Conservation (phyloP, 2,329 filamentous ascomycete species). For the Epichloe brachyelytri region DNA sequence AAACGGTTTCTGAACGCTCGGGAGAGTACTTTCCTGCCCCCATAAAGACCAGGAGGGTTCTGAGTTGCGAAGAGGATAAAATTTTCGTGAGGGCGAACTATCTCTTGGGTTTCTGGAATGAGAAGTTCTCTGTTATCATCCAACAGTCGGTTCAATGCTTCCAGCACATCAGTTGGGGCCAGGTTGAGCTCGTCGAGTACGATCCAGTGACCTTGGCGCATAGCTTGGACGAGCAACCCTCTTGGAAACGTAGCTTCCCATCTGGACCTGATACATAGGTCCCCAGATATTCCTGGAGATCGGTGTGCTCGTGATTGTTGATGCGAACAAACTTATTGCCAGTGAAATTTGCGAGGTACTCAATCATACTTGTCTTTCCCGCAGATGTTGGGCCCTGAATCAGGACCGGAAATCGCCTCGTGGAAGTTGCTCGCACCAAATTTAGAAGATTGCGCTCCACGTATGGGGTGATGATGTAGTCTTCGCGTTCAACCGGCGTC, state of each 20-base stretch:
- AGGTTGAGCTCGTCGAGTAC: slow-evolving; percentile 95
- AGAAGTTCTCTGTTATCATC: slow-evolving; percentile 95
- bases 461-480: slow-evolving; percentile 95
- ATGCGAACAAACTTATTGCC: slow-evolving; percentile 97
- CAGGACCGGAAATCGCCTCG: slow-evolving; percentile 79
- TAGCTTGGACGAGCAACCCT: slow-evolving; percentile 82
- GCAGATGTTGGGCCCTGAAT: slow-evolving; percentile 95
- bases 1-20: slow-evolving; percentile 95
- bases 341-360: slow-evolving; percentile 91
- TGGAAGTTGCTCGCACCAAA: slow-evolving; percentile 84
- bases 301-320: slow-evolving; percentile 98
- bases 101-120: slow-evolving; percentile 91
- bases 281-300: slow-evolving; percentile 93
- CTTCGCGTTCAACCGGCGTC: slow-evolving; percentile 54
- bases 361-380: slow-evolving; percentile 98
- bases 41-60: slow-evolving; percentile 90
- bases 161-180: slow-evolving; percentile 90
- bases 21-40: slow-evolving; percentile 84
- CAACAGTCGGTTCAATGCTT: slow-evolving; percentile 86
- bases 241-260: slow-evolving; percentile 79
- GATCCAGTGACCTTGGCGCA: slow-evolving; percentile 93
- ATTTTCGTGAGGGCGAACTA: slow-evolving; percentile 80
- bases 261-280: slow-evolving; percentile 81
- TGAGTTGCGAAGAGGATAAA: slow-evolving; percentile 99
- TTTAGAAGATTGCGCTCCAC: slow-evolving; percentile 93